Conservation (phyloP, 2,329 filamentous ascomycete species). For the Ophiostoma pallidulum region DNA sequence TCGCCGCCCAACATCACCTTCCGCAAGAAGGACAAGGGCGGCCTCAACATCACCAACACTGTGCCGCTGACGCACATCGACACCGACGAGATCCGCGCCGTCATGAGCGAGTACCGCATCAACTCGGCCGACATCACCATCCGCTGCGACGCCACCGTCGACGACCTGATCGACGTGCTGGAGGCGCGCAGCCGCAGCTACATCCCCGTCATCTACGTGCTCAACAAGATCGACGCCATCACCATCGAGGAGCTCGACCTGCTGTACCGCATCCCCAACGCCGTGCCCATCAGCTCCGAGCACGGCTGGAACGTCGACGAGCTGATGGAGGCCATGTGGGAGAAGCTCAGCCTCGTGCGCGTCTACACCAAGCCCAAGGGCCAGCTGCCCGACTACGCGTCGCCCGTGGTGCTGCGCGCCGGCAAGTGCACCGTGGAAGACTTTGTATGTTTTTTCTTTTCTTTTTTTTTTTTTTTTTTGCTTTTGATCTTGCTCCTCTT, state of each 20-base stretch:
- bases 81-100: slow-evolving; percentile 92
- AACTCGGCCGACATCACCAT: slow-evolving; percentile 95
- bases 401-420: slow-evolving; percentile 80
- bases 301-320: slow-evolving; percentile 98
- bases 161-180: slow-evolving; percentile 91
- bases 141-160: slow-evolving; percentile 92
- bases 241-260: slow-evolving; percentile 96
- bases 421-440: slow-evolving; percentile 86
- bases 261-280: slow-evolving; percentile 92
- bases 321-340: slow-evolving; percentile 94
- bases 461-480: background rate
- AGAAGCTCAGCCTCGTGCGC: slow-evolving; percentile 80
- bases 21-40: slow-evolving; percentile 98
- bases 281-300: slow-evolving; percentile 94
- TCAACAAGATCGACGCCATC: slow-evolving; percentile 99
- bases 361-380: slow-evolving; percentile 99
- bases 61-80: slow-evolving; percentile 87
- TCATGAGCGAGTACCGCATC: slow-evolving; percentile 96
- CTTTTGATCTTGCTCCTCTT: no score
- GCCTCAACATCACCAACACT: slow-evolving; percentile 91
- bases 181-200: slow-evolving; percentile 93
- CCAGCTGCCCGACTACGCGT: slow-evolving; percentile 80
- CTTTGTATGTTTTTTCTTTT: slow-evolving; percentile 60
- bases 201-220: slow-evolving; percentile 96
- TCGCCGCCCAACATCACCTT: slow-evolving; percentile 96